Conservation (phyloP, 2,329 filamentous ascomycete genomes). For the Phaeosphaeriaceae sp. region DNA sequence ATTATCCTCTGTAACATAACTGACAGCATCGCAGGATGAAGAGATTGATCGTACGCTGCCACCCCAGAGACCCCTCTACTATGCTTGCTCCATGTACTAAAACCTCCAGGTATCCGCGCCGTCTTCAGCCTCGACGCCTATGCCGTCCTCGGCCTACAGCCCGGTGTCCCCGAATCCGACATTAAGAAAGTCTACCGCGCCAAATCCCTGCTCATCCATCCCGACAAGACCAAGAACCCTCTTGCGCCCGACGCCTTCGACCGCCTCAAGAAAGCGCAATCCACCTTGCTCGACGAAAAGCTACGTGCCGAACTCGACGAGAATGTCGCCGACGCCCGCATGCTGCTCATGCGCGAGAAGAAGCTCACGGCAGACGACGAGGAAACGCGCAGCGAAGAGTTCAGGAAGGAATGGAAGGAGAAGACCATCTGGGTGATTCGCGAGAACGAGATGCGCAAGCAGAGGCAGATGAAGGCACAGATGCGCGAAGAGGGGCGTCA, state of each 20-base stretch:
- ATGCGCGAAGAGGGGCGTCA: constrained; percentile 96
- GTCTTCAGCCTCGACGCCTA: constrained; percentile 88
- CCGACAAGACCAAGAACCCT: constrained; percentile 94
- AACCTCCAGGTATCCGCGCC: constrained; percentile 70
- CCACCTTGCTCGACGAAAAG: constrained; percentile 92
- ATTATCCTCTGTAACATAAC: constrained; percentile 3
- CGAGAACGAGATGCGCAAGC: constrained; percentile 86
- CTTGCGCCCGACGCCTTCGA: constrained; percentile 95
- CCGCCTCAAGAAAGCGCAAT: constrained; percentile 92
- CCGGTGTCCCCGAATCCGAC: constrained; percentile 92
- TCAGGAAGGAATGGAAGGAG: constrained; percentile 84
- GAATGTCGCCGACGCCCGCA: constrained; percentile 92
- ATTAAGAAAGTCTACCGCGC: constrained; percentile 95
- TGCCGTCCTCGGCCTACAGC: constrained; percentile 92
- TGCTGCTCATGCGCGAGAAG: constrained; percentile 91
- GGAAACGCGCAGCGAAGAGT: constrained; percentile 84
- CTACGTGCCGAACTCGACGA: constrained; percentile 86
- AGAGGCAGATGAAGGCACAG: constrained; percentile 87
- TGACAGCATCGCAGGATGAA: constrained; percentile 69
- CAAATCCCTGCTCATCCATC: constrained; percentile 98
- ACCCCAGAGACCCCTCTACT: neutral
- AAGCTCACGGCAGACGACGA: constrained; percentile 90
- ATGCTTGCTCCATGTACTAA: neutral
- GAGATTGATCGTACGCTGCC: constrained; percentile 78
- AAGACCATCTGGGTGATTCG: constrained; percentile 90